Evolutionary conservation across 345 rosid genomes (phyloP), one percentile per base, ranked within the genome.

Genomic region (Citrus cavaleriei): DNA sequence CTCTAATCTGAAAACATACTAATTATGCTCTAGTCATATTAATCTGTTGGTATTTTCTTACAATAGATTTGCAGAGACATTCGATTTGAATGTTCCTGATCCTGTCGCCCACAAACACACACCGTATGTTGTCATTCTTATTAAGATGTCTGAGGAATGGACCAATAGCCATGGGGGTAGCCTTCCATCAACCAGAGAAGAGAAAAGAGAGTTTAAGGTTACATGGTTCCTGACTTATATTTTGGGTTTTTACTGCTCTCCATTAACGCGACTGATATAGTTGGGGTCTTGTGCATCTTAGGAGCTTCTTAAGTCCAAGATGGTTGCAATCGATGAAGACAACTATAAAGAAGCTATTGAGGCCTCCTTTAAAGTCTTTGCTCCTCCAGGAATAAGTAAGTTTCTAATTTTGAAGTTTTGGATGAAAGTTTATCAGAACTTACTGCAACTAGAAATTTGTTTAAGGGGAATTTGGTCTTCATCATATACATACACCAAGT

Each of bases 341-440:
- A 96, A 96, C 86, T 94, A 92, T 86, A 89, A 83, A 87, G 99
- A 96, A 93, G 98, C 98, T 76, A 83, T 86, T 8, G 97, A 94
- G 72, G 91, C 98, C 68, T 88, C 98, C 81, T 93, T 94, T 77
- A 94, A 96, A 86, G 95, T 96, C 70, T 96, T 90, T 87, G 89
- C 95, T 79, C 89, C 97, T 83, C 90, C 77, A 81, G 99, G 97
- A 89, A 91, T 94, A 65, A 90, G 99, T 96, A 87, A 94, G 96
- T 76, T 51, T 75, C 68, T 79, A 57, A 42, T 71, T 74, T 60
- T 65, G 74, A 80, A 68, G 60, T 65, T 74, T 40, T 46, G 64
- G 60, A 51, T 75, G 58, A 54, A 19, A 25, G 72, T 72, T 42
- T 68, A 5, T 13, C 27, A 68, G 34, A 70, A 64, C 21, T 67